These are phyloP conservation scores for Floccularia luteovirens DNA, from an alignment of 768 basidiomycete species.

Conservation along the genomic window DNA sequence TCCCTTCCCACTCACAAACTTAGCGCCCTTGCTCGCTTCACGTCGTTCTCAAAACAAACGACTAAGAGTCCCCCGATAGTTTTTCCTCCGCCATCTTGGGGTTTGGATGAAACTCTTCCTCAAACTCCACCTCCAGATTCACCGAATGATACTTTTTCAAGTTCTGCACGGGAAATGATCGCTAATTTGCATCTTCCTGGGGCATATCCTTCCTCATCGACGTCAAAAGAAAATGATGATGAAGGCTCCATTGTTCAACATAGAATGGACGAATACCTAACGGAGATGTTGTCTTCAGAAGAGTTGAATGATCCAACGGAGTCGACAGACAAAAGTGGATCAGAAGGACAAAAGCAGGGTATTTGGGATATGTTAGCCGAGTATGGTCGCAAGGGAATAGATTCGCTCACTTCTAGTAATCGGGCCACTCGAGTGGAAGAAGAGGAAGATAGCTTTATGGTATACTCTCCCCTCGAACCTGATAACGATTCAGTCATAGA, in stretches of 20 bases:
- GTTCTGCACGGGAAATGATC: conserved; percentile 25
- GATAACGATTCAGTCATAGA: conserved; percentile 55
- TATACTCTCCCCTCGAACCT: conserved; percentile 67
- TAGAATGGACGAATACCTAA: conserved; percentile 38
- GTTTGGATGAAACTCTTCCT: conserved; percentile 21
- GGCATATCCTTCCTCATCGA: conserved; percentile 10
- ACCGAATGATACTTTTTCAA: conserved; percentile 28
- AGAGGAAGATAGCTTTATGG: conserved; percentile 58
- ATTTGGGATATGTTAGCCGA: conserved; percentile 56
- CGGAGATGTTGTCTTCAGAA: conserved; percentile 47
- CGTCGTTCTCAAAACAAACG: conserved; percentile 20
- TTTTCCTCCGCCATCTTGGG: conserved; percentile 44
- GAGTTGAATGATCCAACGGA: conserved; percentile 56
- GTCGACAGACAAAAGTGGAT: conserved; percentile 12
- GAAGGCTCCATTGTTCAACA: conserved; percentile 29
- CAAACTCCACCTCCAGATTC: conserved; percentile 4
- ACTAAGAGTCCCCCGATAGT: conserved; percentile 12
- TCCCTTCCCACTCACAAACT: conserved; percentile 24
- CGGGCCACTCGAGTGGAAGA: conserved; percentile 22
- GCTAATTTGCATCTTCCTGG: conserved; percentile 26
- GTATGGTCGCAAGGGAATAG: conserved; percentile 24
- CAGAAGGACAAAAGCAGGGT: conserved; percentile 32
- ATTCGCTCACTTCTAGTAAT: conserved; percentile 7
- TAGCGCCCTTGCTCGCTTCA: conserved; percentile 25
- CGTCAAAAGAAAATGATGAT: conserved; percentile 12